These are phyloP conservation scores for Calonectria pseudoturangicola DNA, from an alignment of 2,329 filamentous ascomycete genomes.

Conservation along the genomic window DNA sequence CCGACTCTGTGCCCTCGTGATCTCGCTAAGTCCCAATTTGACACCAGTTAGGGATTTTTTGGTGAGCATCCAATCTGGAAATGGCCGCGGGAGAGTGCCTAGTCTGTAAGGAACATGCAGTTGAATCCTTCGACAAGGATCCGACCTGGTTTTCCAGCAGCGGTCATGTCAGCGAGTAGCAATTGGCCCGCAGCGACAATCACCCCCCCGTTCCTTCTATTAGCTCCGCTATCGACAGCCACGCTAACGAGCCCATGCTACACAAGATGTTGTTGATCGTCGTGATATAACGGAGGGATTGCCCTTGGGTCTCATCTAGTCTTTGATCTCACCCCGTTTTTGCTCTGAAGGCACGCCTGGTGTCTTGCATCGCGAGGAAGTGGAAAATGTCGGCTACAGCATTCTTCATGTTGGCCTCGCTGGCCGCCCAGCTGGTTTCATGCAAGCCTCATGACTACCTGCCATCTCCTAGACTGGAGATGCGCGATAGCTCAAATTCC, in stretches of 20 bases:
- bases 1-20: neutral
- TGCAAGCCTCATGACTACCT: neutral
- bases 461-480: neutral
- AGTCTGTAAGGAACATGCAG: neutral
- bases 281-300: slow-evolving; percentile 4
- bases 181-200: slow-evolving; percentile 1
- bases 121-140: slow-evolving; percentile 13
- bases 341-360: neutral
- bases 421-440: slow-evolving; percentile 18
- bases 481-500: slow-evolving; percentile 10
- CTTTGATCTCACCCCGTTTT: neutral
- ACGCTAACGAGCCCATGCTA: neutral
- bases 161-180: neutral
- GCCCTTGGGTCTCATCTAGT: neutral
- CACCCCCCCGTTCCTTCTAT: neutral
- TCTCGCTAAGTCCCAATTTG: neutral
- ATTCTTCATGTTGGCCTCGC: slow-evolving; percentile 8
- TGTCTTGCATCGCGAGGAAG: neutral
- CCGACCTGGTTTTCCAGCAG: neutral
- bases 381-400: slow-evolving; percentile 3
- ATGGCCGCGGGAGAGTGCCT: neutral
- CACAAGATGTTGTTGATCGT: neutral
- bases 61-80: slow-evolving; percentile 3
- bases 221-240: no score
- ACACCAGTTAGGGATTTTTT: neutral